These are phyloP conservation scores for Podospora pseudoanserina DNA, from an alignment of 495 filamentous ascomycete species.

Conservation along the genomic window DNA sequence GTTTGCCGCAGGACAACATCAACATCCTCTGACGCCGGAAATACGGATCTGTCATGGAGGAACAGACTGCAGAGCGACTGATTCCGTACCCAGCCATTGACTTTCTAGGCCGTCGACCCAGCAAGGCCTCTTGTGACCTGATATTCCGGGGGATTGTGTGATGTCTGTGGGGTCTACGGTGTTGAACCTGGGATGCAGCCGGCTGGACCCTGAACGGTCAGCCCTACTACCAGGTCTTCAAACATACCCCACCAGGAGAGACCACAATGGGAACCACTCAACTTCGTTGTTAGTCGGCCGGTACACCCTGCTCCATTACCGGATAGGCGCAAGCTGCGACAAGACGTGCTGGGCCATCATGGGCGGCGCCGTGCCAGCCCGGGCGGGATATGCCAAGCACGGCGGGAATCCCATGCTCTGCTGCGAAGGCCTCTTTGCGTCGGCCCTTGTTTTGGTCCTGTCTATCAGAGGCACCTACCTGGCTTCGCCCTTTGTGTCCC, in stretches of 20 bases:
- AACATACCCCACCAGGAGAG: not conserved
- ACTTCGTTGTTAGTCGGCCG: not conserved
- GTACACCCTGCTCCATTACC: not conserved
- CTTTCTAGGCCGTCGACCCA: not conserved
- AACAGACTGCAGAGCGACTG: not conserved
- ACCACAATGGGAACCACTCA: not conserved
- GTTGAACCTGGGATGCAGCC: not conserved
- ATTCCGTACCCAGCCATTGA: not conserved
- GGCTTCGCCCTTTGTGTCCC: not conserved
- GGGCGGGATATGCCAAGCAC: not conserved
- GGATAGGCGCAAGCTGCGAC: not conserved
- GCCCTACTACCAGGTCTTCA: not conserved
- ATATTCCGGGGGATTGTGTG: not conserved
- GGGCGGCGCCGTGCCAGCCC: not conserved
- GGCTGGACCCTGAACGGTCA: not conserved
- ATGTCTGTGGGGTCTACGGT: not conserved
- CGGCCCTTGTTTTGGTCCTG: conserved; percentile 9
- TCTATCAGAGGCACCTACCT: conserved; percentile 2
- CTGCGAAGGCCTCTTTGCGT: not conserved
- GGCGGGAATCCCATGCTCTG: not conserved
- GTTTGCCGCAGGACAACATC: not conserved
- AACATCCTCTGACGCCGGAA: not conserved
- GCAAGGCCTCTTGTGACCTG: not conserved
- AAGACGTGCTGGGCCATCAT: not conserved
- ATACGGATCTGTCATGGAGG: not conserved